phyloP scores from a whole-genome alignment of 139 green algal species.

The Astrephomene gubernaculifera region DNA sequence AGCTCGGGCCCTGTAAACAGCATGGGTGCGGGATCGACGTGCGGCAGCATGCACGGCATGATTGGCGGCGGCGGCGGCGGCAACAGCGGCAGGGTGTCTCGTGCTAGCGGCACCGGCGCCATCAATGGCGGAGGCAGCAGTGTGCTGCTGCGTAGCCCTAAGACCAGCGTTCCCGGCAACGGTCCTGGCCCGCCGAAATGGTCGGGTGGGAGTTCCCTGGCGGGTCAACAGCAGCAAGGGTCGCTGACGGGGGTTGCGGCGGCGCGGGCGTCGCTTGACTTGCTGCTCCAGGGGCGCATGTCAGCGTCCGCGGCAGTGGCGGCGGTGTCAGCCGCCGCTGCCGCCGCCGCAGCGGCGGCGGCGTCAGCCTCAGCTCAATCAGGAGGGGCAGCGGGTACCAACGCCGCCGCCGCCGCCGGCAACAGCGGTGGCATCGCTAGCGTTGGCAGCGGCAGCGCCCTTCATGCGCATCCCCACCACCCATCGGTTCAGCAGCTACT shows the following conservation, averaged over 20 bases:
- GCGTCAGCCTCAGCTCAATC: not conserved
- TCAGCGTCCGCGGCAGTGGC: not conserved
- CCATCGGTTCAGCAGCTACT: too few relatives aligned
- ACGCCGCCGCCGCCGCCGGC: not conserved
- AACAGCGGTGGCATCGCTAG: not conserved
- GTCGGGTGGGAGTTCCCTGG: not conserved
- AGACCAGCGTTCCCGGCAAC: conserved; percentile 1
- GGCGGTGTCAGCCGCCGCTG: not conserved
- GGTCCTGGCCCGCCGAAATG: not conserved
- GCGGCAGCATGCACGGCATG: not conserved
- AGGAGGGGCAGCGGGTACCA: too few relatives aligned
- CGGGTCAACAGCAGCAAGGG: not conserved
- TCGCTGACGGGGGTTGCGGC: not conserved
- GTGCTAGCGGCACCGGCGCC: not conserved
- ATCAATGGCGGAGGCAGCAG: not conserved
- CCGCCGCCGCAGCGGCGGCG: not conserved
- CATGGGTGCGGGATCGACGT: not conserved
- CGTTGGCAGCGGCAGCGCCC: too few relatives aligned
- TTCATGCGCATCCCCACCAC: too few relatives aligned
- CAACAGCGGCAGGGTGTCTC: not conserved
- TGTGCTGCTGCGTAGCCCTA: too few relatives aligned
- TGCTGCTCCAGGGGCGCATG: conserved; percentile 22
- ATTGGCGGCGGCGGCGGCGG: not conserved
- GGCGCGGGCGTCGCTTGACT: not conserved
- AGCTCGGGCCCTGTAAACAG: not conserved